Evolutionary conservation across 495 filamentous ascomycete genomes (phyloP).

Genomic region (Pyrenula aspistea): DNA sequence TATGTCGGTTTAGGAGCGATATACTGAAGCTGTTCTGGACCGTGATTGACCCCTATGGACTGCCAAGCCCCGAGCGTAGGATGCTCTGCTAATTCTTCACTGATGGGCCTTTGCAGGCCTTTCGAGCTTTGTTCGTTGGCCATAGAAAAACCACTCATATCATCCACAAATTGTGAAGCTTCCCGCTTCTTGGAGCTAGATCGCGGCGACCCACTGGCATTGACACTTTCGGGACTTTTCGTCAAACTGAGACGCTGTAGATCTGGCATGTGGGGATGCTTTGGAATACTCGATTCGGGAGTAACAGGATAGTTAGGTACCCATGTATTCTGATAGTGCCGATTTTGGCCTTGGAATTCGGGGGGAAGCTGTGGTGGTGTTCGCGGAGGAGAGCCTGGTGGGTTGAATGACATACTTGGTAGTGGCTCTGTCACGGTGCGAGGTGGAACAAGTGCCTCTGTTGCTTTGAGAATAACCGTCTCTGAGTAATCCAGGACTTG

Average conservation of each 20-base stretch:
- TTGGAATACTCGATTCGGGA: not conserved
- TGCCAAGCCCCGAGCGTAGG: not conserved
- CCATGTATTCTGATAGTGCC: not conserved
- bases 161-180: not conserved
- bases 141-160: not conserved
- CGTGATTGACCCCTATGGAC: not conserved
- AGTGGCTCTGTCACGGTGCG: not conserved
- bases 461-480: not conserved
- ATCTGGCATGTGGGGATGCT: not conserved
- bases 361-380: constrained; percentile 1
- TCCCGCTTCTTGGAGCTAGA: not conserved
- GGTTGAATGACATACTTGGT: not conserved
- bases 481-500: not conserved
- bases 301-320: not conserved
- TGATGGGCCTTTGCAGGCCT: not conserved
- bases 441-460: not conserved
- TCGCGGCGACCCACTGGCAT: not conserved
- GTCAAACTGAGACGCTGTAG: not conserved
- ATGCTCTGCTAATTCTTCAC: not conserved
- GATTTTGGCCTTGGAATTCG: not conserved
- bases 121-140: not conserved
- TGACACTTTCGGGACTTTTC: not conserved
- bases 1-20: not conserved
- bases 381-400: not conserved
- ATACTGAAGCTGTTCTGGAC: not conserved